Base-by-base conservation (phyloP, 2,329 filamentous ascomycete genomes). In the Arachnopeziza araneosa region DNA sequence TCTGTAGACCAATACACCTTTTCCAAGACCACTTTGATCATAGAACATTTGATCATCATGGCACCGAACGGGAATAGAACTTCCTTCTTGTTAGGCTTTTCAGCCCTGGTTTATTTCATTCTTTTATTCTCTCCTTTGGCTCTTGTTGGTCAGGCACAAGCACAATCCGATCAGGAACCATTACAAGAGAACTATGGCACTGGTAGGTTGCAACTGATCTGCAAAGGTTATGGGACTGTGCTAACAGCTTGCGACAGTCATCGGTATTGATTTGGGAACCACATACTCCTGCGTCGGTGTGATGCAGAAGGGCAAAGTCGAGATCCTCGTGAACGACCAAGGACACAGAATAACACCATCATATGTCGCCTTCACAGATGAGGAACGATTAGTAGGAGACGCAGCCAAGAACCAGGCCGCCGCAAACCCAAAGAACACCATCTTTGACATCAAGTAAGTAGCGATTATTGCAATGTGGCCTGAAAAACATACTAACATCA, bases 331-430 rank as follows among this genome's bases (percentile, higher is more conserved):
- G 79, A 96, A 96, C 82, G 91, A 96, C 79, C 92, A 96, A 83
- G 91, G 91, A 83, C 92, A 96, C 86, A 90, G 91, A 81, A 96
- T 96, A 70, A 96, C 92, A 71, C 92, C 92, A 59, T 96, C 91
- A 66, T 96, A 95, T 78, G 92, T 96, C 75, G 92, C 91, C 73
- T 96, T 96, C 78, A 98, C 92, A 77, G 93, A 98, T 72, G 92
- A 97, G 66, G 95, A 98, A 80, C 88, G 95, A 75, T 83, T 99
- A 68, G 92, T 99, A 69, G 95, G 95, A 83, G 95, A 99, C 78
- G 91, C 95, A 72, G 92, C 92, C 72, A 96, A 96, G 88, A 96
- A 96, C 81, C 92, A 96, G 83, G 92, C 90, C 73, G 87, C 90
- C 65, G 78, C 86, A 59, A 93, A 93, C 83, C 90, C 90, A 52